Evolutionary conservation across 148 eudicot species (phyloP).

Genomic region (Camellia granthamiana): DNA sequence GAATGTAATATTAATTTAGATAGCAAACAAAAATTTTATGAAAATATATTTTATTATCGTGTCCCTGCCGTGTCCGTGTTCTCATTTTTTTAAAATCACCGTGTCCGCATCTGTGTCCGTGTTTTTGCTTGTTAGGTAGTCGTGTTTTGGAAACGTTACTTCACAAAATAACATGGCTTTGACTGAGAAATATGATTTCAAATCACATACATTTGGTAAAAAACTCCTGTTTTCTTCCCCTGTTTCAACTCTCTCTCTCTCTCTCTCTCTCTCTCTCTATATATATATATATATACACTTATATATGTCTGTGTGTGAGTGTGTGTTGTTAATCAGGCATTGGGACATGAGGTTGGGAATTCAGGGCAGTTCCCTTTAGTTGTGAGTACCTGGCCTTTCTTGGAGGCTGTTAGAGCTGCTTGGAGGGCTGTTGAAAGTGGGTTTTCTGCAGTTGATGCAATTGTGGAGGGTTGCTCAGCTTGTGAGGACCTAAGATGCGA

Average conservation of each 20-base stretch:
- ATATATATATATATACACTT: neutral
- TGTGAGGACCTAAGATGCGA: constrained; percentile 87
- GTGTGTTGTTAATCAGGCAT: constrained; percentile 29
- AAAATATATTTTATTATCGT: too few species aligned
- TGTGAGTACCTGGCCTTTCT: constrained; percentile 92
- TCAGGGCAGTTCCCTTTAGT: constrained; percentile 56
- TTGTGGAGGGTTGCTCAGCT: constrained; percentile 87
- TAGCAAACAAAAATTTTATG: too few species aligned
- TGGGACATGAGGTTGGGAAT: constrained; percentile 39
- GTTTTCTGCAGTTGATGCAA: constrained; percentile 78
- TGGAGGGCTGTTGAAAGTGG: constrained; percentile 74
- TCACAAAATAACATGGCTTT: too few species aligned
- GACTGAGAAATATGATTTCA: too few species aligned
- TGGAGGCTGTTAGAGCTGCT: constrained; percentile 84
- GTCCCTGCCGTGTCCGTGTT: too few species aligned
- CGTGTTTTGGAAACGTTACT: too few species aligned
- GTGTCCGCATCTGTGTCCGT: too few species aligned
- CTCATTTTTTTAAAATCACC: too few species aligned
- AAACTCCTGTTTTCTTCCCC: neutral
- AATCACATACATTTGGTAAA: too few species aligned
- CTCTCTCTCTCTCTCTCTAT: constrained; percentile 3
- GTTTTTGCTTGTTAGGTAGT: too few species aligned
- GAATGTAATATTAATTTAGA: too few species aligned
- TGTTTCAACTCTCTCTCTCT: neutral
- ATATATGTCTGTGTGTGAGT: neutral